Evolutionary conservation across 192 early-diverging fungal species (phyloP).

Genomic region (Coemansia aciculifera): DNA sequence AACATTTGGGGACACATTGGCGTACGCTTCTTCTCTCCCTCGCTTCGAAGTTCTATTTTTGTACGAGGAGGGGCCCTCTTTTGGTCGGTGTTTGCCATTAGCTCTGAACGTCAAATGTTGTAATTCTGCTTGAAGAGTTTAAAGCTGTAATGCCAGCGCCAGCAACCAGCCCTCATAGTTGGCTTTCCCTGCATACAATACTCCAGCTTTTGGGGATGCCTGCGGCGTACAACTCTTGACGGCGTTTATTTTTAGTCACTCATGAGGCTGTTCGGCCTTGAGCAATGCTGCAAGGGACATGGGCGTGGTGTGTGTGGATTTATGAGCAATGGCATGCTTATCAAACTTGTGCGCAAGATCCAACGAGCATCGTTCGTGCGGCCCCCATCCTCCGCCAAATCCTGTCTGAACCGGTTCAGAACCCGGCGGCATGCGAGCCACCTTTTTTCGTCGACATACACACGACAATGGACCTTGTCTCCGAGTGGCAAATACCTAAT

Average conservation of each 20-base stretch:
- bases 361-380: background rate
- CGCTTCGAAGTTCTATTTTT: background rate
- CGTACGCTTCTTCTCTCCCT: background rate
- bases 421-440: background rate
- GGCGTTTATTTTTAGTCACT: constrained; percentile 3
- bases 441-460: background rate
- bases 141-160: constrained; percentile 7
- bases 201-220: background rate
- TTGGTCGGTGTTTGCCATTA: background rate
- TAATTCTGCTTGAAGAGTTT: background rate
- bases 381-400: background rate
- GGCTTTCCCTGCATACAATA: constrained; percentile 53
- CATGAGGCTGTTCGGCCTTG: background rate
- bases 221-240: background rate
- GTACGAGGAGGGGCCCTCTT: background rate
- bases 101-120: background rate
- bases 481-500: constrained; percentile 10
- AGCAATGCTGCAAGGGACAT: background rate
- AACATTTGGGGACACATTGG: background rate
- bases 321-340: background rate
- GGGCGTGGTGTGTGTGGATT: background rate
- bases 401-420: background rate
- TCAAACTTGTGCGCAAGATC: constrained; percentile 7
- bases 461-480: constrained; percentile 1
- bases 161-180: constrained; percentile 32